Base-by-base conservation (phyloP, 441 rosid species). In the Breynia disticha region DNA sequence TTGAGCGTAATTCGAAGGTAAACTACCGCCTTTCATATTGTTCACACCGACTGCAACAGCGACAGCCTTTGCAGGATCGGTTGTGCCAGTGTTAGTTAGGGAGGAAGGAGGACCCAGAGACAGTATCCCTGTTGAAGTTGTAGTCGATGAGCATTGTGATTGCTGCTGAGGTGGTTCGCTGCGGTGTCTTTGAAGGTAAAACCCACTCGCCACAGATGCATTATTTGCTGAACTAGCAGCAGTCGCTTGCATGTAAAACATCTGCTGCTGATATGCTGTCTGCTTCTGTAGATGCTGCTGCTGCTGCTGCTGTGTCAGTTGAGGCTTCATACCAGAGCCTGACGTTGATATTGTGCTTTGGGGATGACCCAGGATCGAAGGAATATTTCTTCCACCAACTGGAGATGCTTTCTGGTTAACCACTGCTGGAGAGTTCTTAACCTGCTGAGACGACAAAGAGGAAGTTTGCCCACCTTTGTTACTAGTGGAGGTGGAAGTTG, bases 381-480 rank as follows among this genome's bases (percentile, higher is more conserved):
- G 81, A 47, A 67, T 57, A 52, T 66, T 79, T 61, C 87, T 81
- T 16, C 79, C 86, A 44, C 85, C 81, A 63, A 70, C 67, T 0
- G 98, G 78, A 47, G 87, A 76, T 1, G 90, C 75, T 51, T 67
- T 79, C 67, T 67, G 79, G 51, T 68, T 60, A 6, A 86, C 65
- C 55, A 76, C 59, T 28, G 94, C 50, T 24, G 79, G 76, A 0
- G 85, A 67, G 60, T 68, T 84, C 77, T 83, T 93, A 12, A 66
- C 66, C 56, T 79, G 90, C 67, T 85, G 95, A 39, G 91, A 72
- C 32, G 88, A 71, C 24, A 82, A 67, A 4, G 75, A 32, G 4
- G 95, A 78, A 61, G 80, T 73, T 65, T 84, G 99, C 35, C 81
- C 84, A 56, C 75, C 68, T 67, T 86, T 93, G 71, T 81, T 84